phyloP scores from a whole-genome alignment of 2,329 filamentous ascomycete species.

The Trichoderma asperellum region DNA sequence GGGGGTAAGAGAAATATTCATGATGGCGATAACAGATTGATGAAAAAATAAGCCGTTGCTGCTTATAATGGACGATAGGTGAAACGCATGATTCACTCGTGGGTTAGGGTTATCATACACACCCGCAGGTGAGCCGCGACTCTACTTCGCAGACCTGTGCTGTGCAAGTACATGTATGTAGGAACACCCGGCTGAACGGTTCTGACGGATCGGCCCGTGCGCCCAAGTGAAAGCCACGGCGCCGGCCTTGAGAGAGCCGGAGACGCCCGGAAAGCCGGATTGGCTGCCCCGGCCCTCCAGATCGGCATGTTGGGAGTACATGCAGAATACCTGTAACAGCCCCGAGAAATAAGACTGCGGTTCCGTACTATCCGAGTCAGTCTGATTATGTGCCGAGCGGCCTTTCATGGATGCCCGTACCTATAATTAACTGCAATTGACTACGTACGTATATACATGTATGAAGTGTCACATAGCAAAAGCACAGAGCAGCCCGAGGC shows the following conservation, averaged over 20 bases:
- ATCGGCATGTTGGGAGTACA: background rate
- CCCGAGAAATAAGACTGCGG: background rate
- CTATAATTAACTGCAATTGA: background rate
- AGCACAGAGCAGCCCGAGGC: background rate
- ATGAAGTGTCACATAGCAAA: background rate
- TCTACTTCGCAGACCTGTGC: background rate
- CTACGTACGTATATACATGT: background rate
- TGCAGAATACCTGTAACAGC: background rate
- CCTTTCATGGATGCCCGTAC: background rate
- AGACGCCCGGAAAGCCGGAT: slow-evolving; percentile 11
- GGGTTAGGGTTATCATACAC: background rate
- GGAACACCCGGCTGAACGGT: slow-evolving; percentile 18
- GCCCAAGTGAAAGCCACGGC: slow-evolving; percentile 1
- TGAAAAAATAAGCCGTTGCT: background rate
- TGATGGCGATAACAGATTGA: background rate
- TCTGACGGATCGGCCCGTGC: slow-evolving; percentile 24
- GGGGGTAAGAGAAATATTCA: background rate
- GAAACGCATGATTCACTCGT: background rate
- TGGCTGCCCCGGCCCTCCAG: slow-evolving; percentile 5
- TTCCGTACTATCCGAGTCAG: background rate
- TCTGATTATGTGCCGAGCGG: background rate
- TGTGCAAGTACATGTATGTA: too few species aligned
- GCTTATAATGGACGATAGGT: background rate
- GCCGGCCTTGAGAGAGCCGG: background rate
- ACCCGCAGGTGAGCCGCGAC: background rate